phyloP scores from a whole-genome alignment of 768 basidiomycete genomes.

The Trametes cinnabarina region DNA sequence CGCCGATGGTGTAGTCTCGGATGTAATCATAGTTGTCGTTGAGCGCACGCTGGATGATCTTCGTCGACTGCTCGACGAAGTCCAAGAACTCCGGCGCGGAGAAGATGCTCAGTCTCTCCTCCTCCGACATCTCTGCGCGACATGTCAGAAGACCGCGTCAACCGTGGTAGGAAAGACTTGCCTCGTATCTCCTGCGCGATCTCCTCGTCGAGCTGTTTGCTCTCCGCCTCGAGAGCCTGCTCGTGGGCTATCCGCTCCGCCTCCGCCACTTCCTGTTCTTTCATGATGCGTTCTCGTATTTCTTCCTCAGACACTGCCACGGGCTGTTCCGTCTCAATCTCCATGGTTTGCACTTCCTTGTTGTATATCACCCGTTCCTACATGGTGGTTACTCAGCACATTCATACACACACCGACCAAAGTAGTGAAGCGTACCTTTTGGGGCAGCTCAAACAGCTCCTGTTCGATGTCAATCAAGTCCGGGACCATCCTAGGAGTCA shows the following conservation, averaged over 20 bases:
- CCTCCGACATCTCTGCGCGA: conserved; percentile 75
- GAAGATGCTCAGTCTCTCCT: conserved; percentile 78
- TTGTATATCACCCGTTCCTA: conserved; percentile 81
- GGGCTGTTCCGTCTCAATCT: conserved; percentile 54
- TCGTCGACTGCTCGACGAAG: conserved; percentile 92
- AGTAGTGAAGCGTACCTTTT: conserved; percentile 54
- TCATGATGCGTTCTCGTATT: conserved; percentile 64
- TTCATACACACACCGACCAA: neutral
- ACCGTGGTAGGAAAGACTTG: conserved; percentile 23
- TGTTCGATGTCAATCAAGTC: conserved; percentile 88
- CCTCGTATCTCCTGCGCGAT: conserved; percentile 87
- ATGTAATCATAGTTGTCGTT: conserved; percentile 97
- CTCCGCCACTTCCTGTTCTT: conserved; percentile 64
- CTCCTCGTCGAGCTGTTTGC: conserved; percentile 78
- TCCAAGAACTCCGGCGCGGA: conserved; percentile 89
- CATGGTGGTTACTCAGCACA: neutral
- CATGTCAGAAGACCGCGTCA: neutral
- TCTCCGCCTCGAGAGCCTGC: conserved; percentile 79
- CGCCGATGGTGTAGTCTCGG: conserved; percentile 90
- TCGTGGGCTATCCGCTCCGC: conserved; percentile 68
- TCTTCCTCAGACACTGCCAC: conserved; percentile 55
- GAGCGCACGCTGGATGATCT: conserved; percentile 91
- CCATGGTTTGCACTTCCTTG: conserved; percentile 80
- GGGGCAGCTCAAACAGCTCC: conserved; percentile 87
- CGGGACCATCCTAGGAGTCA: conserved; percentile 64